Conservation (phyloP, 2,329 filamentous ascomycete species). For the Nothophoma quercina region DNA sequence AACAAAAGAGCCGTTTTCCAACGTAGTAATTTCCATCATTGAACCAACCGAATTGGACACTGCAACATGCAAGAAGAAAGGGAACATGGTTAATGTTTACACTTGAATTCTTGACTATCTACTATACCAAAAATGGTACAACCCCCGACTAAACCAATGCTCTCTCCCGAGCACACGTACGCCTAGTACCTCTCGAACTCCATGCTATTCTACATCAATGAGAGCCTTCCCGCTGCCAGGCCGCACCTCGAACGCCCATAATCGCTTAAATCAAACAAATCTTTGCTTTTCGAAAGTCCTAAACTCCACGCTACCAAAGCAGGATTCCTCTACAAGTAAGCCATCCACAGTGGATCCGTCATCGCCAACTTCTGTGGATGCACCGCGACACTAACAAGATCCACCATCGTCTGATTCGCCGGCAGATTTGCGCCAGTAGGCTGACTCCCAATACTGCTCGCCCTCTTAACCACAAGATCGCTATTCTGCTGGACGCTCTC, state of each 20-base stretch:
- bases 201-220: no score
- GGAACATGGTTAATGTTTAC: background rate
- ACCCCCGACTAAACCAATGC: background rate
- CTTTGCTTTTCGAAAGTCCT: background rate
- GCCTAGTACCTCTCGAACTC: background rate
- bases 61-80: no score
- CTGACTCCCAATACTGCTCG: slow-evolving; percentile 80
- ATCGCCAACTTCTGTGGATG: slow-evolving; percentile 88
- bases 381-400: slow-evolving; percentile 89
- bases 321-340: slow-evolving; percentile 76
- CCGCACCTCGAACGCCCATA: no score
- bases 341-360: slow-evolving; percentile 97
- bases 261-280: no score
- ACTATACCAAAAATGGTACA: background rate
- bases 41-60: background rate
- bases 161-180: background rate
- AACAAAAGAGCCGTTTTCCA: no score
- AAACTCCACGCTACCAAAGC: background rate
- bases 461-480: slow-evolving; percentile 90
- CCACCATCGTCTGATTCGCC: slow-evolving; percentile 96
- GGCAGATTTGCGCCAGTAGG: slow-evolving; percentile 79
- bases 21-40: no score
- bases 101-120: background rate
- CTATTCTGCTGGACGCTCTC: slow-evolving; percentile 86
- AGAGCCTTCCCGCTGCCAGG: no score